Base-by-base conservation (phyloP, 2,329 filamentous ascomycete genomes). In the Dactylellina cionopaga region DNA sequence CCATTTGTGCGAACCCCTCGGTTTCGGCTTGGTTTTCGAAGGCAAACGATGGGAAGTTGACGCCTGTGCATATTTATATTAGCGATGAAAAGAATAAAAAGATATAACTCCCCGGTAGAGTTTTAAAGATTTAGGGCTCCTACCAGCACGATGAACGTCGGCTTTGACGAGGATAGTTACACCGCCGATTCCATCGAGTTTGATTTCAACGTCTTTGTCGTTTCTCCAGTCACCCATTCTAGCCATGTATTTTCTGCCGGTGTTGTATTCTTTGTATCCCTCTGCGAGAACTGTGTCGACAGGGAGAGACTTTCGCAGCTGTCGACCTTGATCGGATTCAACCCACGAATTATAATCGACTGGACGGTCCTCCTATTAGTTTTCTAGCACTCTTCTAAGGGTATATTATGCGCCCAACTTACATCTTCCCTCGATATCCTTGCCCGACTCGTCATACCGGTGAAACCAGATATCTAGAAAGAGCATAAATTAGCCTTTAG, bases 301-400 rank as follows among this genome's bases (percentile, higher is more conserved):
- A 76, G 90, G 86, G 17, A 98, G 84, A 58, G 83, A 87, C 4
- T 85, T 83, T n/a, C 89, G 85, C 59, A 98, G 85, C 78, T 89
- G 90, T 69, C 90, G 87, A 49, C 87, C 92, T 81, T 94, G 90
- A 55, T 93, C 89, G 7, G 94, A 94, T 82, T 99, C 95, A 77
- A 96, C 87, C 95, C 95, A 99, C 1, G 95, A 98, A 82, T 99
- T 99, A 84, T 99, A 99, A 80, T 99, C 95, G 79, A 98, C 92
- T 95, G 73, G 31, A 19, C 35, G 39, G 60, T 15, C n/a, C n/a
- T 25, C 66, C 80, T 75, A 79, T 76, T 55, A 75, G 60, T 74
- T 80, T 75, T 79, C 76, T 29, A 22, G 7, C 10, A 19, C 11
- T 15, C 11, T 7, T 7, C 13, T 9, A 13, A 11, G 0, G 5